These are phyloP conservation scores for Basidiobolus meristosporus DNA, from an alignment of 371 early-diverging fungal species.

Conservation along the genomic window DNA sequence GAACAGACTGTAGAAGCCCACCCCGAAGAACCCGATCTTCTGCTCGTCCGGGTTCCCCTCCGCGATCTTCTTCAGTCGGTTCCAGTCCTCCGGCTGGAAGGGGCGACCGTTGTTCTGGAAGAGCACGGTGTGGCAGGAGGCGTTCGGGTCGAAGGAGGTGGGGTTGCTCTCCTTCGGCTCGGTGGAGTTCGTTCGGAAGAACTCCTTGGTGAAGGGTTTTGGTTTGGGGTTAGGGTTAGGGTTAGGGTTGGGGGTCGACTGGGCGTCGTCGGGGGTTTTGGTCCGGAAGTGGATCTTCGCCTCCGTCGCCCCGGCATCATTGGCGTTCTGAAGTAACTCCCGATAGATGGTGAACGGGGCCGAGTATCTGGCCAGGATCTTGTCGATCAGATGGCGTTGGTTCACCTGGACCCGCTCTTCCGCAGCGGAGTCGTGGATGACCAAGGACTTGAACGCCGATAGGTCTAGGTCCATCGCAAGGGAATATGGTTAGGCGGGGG, in stretches of 20 bases:
- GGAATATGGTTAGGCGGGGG: no score
- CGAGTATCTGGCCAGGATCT: constrained; percentile 74
- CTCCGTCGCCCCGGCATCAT: not conserved
- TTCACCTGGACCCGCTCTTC: constrained; percentile 62
- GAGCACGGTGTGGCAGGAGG: constrained; percentile 30
- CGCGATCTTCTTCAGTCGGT: constrained; percentile 64
- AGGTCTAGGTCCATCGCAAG: no score
- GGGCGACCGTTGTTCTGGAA: constrained; percentile 75
- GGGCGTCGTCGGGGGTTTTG: no score
- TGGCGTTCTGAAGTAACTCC: constrained; percentile 63
- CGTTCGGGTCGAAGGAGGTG: no score
- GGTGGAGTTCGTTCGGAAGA: no score
- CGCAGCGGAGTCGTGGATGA: no score
- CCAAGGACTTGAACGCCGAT: no score
- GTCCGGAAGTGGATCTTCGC: no score
- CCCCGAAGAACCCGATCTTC: constrained; percentile 78
- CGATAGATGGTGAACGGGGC: constrained; percentile 56
- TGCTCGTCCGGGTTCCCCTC: constrained; percentile 79
- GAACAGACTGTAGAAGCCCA: constrained; percentile 74
- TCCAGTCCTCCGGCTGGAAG: constrained; percentile 73
- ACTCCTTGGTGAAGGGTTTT: no score
- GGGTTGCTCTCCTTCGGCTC: no score
- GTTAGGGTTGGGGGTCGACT: no score
- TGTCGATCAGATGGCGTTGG: constrained; percentile 83
- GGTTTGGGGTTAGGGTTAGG: no score